These are phyloP conservation scores for Globisporangium lucens DNA, from an alignment of 352 stramenopile species.

Conservation along the genomic window DNA sequence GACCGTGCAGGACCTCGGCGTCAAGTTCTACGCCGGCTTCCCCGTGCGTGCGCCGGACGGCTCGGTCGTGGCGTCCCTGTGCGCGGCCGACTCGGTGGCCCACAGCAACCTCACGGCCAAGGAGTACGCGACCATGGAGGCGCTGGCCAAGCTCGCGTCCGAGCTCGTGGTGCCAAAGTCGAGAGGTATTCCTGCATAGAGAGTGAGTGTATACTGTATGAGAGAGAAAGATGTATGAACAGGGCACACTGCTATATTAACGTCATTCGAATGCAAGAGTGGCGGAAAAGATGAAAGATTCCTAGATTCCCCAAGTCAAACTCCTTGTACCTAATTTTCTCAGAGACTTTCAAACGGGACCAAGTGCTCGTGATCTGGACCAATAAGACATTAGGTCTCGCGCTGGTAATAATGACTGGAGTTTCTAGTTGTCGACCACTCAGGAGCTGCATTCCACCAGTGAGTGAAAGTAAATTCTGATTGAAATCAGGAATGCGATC, in stretches of 20 bases:
- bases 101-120: conserved; percentile 64
- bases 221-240: not conserved
- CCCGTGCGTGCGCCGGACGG: conserved; percentile 44
- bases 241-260: not conserved
- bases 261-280: not conserved
- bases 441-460: too few relatives aligned
- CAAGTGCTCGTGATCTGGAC: not conserved
- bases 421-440: too few relatives aligned
- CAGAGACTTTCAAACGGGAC: not conserved
- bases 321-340: too few relatives aligned
- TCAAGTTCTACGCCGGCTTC: conserved; percentile 71
- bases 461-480: too few relatives aligned
- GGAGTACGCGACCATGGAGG: conserved; percentile 75
- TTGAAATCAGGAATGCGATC: too few relatives aligned
- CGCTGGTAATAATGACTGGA: too few relatives aligned
- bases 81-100: conserved; percentile 33
- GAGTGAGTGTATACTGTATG: not conserved
- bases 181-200: not conserved
- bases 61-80: conserved; percentile 45
- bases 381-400: too few relatives aligned
- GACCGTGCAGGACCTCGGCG: conserved; percentile 36
- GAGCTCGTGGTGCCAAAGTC: conserved; percentile 29
- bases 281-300: not conserved
- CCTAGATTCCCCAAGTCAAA: not conserved
- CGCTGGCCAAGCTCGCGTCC: conserved; percentile 45